phyloP scores from a whole-genome alignment of 176 grass and related monocot species.

The Saccharum officinarum region DNA sequence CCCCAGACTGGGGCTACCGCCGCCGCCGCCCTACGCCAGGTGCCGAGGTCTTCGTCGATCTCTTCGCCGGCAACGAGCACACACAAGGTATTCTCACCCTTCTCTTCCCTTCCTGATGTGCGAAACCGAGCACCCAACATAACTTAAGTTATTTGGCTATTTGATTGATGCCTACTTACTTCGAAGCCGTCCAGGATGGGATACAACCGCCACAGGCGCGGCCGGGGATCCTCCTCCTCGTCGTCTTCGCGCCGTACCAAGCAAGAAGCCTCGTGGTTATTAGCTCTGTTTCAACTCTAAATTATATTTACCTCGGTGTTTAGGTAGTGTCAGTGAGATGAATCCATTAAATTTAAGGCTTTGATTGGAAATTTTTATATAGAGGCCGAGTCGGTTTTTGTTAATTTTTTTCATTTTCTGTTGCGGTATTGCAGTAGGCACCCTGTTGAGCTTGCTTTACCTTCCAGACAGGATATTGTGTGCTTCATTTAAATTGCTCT shows the following conservation, averaged over 20 bases:
- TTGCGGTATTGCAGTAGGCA: not conserved
- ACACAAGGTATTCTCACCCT: not conserved
- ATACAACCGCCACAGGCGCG: slow-evolving; percentile 66
- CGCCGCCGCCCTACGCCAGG: not conserved
- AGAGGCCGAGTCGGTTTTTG: not conserved
- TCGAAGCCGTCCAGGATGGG: slow-evolving; percentile 53
- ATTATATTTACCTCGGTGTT: not conserved
- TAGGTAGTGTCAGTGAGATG: not conserved
- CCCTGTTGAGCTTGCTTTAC: not conserved
- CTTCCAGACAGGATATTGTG: not conserved
- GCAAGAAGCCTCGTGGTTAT: slow-evolving; percentile 56
- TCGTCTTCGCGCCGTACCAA: slow-evolving; percentile 47
- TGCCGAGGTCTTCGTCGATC: not conserved
- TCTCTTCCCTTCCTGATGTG: not conserved
- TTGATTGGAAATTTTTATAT: not conserved
- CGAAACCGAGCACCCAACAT: not conserved
- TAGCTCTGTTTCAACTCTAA: not conserved
- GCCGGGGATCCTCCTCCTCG: slow-evolving; percentile 42
- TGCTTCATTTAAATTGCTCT: not conserved
- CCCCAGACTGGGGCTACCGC: not conserved
- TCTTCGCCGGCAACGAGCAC: not conserved
- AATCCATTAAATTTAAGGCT: not conserved
- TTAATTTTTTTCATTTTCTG: not conserved
- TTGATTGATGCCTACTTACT: not conserved
- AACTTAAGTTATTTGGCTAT: not conserved